Base-by-base conservation (phyloP, 371 early-diverging fungal genomes). In the Apophysomyces elegans region DNA sequence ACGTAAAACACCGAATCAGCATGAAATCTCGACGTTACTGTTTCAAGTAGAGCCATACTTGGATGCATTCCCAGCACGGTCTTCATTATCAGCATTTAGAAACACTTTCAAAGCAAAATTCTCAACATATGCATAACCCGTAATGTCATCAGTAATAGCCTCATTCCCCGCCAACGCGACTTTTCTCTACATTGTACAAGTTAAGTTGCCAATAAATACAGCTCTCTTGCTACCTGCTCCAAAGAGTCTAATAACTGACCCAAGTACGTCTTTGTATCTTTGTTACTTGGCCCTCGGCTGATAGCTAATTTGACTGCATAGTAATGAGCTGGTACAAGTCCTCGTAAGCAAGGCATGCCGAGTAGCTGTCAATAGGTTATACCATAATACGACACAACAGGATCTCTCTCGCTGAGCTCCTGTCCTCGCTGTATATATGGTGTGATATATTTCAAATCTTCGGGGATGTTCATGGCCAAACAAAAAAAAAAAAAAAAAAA, bases 31-130 rank as follows among this genome's bases (percentile, higher is more conserved):
- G 43, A 11, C 12, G n/a, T 62, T 47, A 37, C 32, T 26, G 32
- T 26, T 26, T 26, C 2, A 26, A 26, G 32, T 26, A 21, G 45
- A 66, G 37, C 16, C 86, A 69, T 86, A 88, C 90, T 90, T 93
- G 56, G 83, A 77, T 0, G 91, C 90, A 58, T 86, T 84, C 6
- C 92, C 94, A 13, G 82, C 80, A 0, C 95, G 82, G 77, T 98
- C 98, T 71, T 97, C 97, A 50, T 91, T 90, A 67, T 99, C 99
- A 0, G 98, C 97, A 62, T 86, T 90, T 21, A 84, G 66, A 73
- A 99, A 99, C n/a, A 98, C 88, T 67, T 88, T 88, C 13, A 97
- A 75, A 0, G 93, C 96, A 85, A 99, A 97, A 70, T 88, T 88
- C 41, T 93, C 92, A 26, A 96, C 79, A 56, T 97, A 91, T n/a